Percentiles rank a stretch among this genome's conserved stretches.
phyloP scores from a whole-genome alignment of 371 early-diverging fungal species.

The Circinella minor region DNA sequence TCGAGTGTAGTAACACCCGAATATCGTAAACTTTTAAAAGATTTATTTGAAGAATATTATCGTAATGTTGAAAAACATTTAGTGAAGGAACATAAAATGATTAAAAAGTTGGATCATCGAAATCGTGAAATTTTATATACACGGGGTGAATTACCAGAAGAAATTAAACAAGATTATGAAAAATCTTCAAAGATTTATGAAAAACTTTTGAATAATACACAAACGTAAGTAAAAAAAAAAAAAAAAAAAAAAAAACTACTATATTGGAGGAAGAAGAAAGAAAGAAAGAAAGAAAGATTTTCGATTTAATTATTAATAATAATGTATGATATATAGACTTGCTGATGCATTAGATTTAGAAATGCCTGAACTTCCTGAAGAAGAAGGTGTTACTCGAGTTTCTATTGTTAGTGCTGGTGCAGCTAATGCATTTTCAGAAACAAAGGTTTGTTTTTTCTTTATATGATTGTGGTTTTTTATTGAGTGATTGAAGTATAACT shows the following conservation, averaged over 20 bases:
- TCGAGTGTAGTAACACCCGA: conserved; percentile 48
- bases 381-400: conserved; percentile 56
- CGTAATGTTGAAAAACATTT: conserved; percentile 68
- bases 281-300: background rate
- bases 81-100: conserved; percentile 72
- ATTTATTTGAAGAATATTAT: conserved; percentile 72
- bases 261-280: background rate
- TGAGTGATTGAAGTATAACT: too few relatives aligned
- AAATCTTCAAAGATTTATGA: conserved; percentile 75
- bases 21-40: conserved; percentile 57
- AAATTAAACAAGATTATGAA: conserved; percentile 78
- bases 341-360: conserved; percentile 69
- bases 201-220: conserved; percentile 64
- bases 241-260: too few relatives aligned
- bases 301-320: background rate
- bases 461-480: too few relatives aligned
- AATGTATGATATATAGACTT: conserved; percentile 39
- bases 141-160: conserved; percentile 84
- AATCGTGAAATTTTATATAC: conserved; percentile 83
- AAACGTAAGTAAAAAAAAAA: conserved; percentile 46
- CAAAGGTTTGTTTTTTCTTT: conserved; percentile 35
- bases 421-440: conserved; percentile 42
- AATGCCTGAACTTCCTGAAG: conserved; percentile 78
- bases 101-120: conserved; percentile 75
- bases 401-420: conserved; percentile 53